Conservation (phyloP, 148 eudicot genomes). For the Cornus suecica region DNA sequence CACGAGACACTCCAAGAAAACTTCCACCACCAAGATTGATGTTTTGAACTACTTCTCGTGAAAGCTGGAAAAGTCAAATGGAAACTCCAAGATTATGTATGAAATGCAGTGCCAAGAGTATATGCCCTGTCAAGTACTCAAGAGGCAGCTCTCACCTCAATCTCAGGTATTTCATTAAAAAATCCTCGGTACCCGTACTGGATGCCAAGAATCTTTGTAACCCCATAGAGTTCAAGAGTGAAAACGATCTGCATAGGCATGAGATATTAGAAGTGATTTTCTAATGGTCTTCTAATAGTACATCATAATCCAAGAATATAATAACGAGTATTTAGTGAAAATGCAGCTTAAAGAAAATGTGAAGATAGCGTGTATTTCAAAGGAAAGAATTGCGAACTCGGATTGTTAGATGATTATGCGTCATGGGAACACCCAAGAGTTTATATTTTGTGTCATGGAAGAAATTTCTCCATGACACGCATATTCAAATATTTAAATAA, state of each 20-base stretch:
- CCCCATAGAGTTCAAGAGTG: constrained; percentile 53
- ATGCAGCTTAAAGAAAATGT: background rate
- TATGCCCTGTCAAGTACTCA: background rate
- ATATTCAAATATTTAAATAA: constrained; percentile 7
- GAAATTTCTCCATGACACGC: background rate
- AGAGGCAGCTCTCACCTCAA: constrained; percentile 31
- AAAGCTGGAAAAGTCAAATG: constrained; percentile 34
- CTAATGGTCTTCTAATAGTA: background rate
- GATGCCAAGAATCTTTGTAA: constrained; percentile 42
- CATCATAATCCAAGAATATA: no score
- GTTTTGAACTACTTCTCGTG: constrained; percentile 44
- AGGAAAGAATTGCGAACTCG: background rate
- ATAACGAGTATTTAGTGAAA: background rate
- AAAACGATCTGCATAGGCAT: constrained; percentile 34
- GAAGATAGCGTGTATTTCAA: background rate
- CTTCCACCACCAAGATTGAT: constrained; percentile 55
- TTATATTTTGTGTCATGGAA: background rate
- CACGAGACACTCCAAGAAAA: constrained; percentile 50
- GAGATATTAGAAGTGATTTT: background rate
- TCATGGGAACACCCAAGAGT: background rate
- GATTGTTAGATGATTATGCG: background rate
- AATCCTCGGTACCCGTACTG: constrained; percentile 50
- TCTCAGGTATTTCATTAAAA: constrained; percentile 45
- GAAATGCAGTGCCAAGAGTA: background rate
- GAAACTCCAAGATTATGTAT: constrained; percentile 1